Evolutionary conservation across 768 basidiomycete genomes (phyloP), one percentile per base, ranked within the genome.

Genomic region (Grammothele lineata): DNA sequence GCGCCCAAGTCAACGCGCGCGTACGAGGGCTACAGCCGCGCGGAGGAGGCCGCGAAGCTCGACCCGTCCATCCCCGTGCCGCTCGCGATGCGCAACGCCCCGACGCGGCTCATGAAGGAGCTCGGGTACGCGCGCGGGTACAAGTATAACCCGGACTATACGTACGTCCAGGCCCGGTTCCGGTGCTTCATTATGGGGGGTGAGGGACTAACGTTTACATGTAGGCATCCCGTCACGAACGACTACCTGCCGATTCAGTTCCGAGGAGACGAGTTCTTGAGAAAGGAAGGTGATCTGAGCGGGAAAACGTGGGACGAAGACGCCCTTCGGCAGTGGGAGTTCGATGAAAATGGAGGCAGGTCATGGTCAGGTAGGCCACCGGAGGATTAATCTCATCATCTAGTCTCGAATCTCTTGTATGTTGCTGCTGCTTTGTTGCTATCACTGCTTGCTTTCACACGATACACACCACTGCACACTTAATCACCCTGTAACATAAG

Each of bases 1-100:
- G 83, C 88, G 2, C 83, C 82, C 0, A 93, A 93, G 64, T 85
- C 82, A 24, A 89, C 87, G 0, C 78, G 90, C 18, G 66, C 84
- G 3, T 93, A 92, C 58, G 80, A 81, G 43, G 91, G 81, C 0
- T 92, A 91, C 65, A 78, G 77, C 19, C 69, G 74, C 25, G 86
- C 86, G 1, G 84, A 83, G 61, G 76, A 60, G 38, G 79, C 78
- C 2, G 85, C 80, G 5, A 75, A 75, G 58, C 56, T 56, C 47
- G 78, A 77, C 60, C 62, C 66, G 47, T 67, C 77, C 10, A 58
- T 77, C 39, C 73, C 81, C 3, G 86, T 92, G 1, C 91, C 91
- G 1, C 57, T 88, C 47, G 70, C 74, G 30, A 74, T 91, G 56
- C 76, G 91, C 24, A 92, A 92, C 63, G 87, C 87, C 8, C 87